A percentile compares a stretch with the other conserved stretches of the same genome.
Conservation (phyloP, 164 flowering plant genomes). For the Annona squamosa region DNA sequence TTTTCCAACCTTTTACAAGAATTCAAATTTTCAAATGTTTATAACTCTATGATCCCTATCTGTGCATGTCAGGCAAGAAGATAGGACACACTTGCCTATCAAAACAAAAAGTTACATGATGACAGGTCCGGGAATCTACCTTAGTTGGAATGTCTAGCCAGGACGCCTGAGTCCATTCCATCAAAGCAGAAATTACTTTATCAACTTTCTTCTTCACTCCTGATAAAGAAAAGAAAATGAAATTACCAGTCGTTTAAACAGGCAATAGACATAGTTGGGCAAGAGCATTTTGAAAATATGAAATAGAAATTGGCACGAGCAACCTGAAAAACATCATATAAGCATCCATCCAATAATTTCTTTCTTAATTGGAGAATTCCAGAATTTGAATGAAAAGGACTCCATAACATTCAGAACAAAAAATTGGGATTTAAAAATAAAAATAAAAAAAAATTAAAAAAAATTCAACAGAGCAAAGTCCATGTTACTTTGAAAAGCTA, state of each 20-base stretch:
- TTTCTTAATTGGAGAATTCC: neutral
- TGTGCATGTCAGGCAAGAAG: neutral
- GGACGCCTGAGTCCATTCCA: conserved; percentile 2
- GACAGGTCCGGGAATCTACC: neutral
- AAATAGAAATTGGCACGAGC: neutral
- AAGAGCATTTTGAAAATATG: neutral
- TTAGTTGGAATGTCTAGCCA: neutral
- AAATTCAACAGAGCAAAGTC: neutral
- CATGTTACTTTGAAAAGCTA: neutral
- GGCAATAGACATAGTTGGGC: too few relatives aligned
- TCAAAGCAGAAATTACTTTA: conserved; percentile 1
- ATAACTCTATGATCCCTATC: too few relatives aligned
- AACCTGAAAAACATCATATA: neutral
- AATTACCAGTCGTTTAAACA: too few relatives aligned
- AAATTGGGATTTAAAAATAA: too few relatives aligned
- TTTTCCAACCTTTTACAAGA: too few relatives aligned
- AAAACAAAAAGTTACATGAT: neutral
- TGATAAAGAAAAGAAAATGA: neutral
- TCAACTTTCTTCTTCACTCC: conserved; percentile 6
- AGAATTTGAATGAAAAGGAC: neutral
- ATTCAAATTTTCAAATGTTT: too few relatives aligned
- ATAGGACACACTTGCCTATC: neutral
- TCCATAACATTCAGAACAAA: neutral
- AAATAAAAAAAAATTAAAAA: too few relatives aligned
- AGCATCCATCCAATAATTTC: neutral